Evolutionary conservation across 2,329 filamentous ascomycete species (phyloP).

Genomic region (Aschersonia sp.): DNA sequence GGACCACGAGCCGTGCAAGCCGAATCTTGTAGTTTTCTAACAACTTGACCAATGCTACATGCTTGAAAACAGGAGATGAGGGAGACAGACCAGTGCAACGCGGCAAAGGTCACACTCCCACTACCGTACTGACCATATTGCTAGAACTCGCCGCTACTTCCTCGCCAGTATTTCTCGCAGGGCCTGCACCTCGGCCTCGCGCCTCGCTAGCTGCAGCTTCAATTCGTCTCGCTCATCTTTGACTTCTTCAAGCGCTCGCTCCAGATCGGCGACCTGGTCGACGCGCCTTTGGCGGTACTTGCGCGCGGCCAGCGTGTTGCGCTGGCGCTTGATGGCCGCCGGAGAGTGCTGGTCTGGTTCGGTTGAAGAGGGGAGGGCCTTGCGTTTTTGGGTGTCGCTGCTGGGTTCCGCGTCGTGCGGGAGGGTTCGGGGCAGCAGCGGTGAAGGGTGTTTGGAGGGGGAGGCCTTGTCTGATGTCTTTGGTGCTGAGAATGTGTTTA

Average conservation of each 20-base stretch:
- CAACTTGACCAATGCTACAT: neutral
- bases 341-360: slow-evolving; percentile 9
- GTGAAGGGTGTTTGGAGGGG: neutral
- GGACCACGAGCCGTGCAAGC: neutral
- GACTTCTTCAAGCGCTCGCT: slow-evolving; percentile 42
- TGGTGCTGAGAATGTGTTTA: neutral
- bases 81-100: too few species aligned
- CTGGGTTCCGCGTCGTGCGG: neutral
- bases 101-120: too few species aligned
- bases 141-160: slow-evolving; percentile 8
- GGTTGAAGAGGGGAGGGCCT: slow-evolving; percentile 4
- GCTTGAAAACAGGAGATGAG: neutral
- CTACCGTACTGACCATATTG: neutral
- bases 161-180: slow-evolving; percentile 34
- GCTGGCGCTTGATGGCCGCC: slow-evolving; percentile 40
- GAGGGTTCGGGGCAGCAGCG: neutral
- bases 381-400: slow-evolving; percentile 7
- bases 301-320: slow-evolving; percentile 57
- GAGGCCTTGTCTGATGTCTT: neutral
- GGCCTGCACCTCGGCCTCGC: slow-evolving; percentile 51
- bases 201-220: slow-evolving; percentile 44
- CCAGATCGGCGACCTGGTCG: slow-evolving; percentile 49
- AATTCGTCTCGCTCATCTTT: slow-evolving; percentile 49
- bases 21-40: neutral
- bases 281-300: slow-evolving; percentile 59